Base-by-base conservation (phyloP, 2,329 filamentous ascomycete species). In the Beauveria varroae region DNA sequence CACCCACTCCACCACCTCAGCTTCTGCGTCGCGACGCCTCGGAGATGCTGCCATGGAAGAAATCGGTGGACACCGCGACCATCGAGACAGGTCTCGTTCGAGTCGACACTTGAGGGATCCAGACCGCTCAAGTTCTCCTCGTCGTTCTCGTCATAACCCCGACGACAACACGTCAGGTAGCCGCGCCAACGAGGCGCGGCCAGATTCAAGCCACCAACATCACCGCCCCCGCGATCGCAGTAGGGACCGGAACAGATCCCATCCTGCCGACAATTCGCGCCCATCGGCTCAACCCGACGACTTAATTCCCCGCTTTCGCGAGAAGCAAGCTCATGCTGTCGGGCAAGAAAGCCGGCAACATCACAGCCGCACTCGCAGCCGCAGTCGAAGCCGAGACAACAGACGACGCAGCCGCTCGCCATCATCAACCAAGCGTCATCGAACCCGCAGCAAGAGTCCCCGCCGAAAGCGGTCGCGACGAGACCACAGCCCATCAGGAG, bases 1-100 rank as follows among this genome's bases (percentile, higher is more conserved):
- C 56, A 60, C 40, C 61, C 52, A 55, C 61, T 54, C 67, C 67
- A 64, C 65, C 66, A 68, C 64, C 69, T 67, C 68, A 68, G 67
- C 66, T 69, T 73, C 50, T 50, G 49, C 30, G 40, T 68, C 68
- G 67, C 70, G 67, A 71, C 70, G 68, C 67, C 68, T 67, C 70
- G 70, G 68, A 71, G 66, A 75, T 76, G 73, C 70, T 73, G 72
- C 73, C 71, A 76, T 76, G 74, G 75, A 65, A 69, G 72, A 75
- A 71, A 69, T 68, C 62, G 68, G 70, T 67, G 69, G 70, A 72
- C 68, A 67, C 66, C 67, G 75, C 69, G 72, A 75, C 57, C 67
- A 71, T 66, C 68, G 71, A 71, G 72, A 75, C 64, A 66, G 71
- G 70, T 70, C 70, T 70, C 70, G 72, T 66, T 65, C 67, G 63